Conservation (phyloP, 768 basidiomycete genomes). For the Suillus subaureus region DNA sequence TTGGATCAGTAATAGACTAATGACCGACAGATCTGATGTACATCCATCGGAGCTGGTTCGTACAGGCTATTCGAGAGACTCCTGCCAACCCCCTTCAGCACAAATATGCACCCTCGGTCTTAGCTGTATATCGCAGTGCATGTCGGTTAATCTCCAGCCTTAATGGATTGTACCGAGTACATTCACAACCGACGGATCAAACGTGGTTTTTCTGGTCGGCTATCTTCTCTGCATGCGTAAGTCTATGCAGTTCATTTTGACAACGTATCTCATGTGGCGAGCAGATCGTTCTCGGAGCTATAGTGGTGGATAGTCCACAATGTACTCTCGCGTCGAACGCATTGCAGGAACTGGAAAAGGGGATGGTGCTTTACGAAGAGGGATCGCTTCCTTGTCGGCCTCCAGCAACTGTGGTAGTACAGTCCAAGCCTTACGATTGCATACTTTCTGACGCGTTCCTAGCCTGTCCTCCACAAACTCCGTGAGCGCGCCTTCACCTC, state of each 20-base stretch:
- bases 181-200: conserved; percentile 35
- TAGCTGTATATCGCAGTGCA: conserved; percentile 47
- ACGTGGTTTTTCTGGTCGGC: conserved; percentile 57
- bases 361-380: conserved; percentile 44
- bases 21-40: conserved; percentile 40
- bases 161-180: conserved; percentile 37
- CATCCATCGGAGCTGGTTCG: conserved; percentile 52
- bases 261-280: background rate
- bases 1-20: conserved; percentile 1
- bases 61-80: conserved; percentile 45
- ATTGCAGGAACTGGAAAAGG: conserved; percentile 38
- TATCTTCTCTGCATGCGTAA: conserved; percentile 51
- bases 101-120: conserved; percentile 47
- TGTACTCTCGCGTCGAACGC: conserved; percentile 45
- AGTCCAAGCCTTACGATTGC: no score
- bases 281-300: conserved; percentile 48
- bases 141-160: conserved; percentile 44
- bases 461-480: conserved; percentile 44
- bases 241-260: conserved; percentile 21
- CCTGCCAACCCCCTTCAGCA: conserved; percentile 46
- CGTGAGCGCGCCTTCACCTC: conserved; percentile 36
- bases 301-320: conserved; percentile 48
- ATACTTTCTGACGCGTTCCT: conserved; percentile 10
- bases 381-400: conserved; percentile 43
- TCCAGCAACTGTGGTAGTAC: conserved; percentile 35